Evolutionary conservation across 371 early-diverging fungal species (phyloP).

Genomic region (Encephalitozoon cuniculi): DNA sequence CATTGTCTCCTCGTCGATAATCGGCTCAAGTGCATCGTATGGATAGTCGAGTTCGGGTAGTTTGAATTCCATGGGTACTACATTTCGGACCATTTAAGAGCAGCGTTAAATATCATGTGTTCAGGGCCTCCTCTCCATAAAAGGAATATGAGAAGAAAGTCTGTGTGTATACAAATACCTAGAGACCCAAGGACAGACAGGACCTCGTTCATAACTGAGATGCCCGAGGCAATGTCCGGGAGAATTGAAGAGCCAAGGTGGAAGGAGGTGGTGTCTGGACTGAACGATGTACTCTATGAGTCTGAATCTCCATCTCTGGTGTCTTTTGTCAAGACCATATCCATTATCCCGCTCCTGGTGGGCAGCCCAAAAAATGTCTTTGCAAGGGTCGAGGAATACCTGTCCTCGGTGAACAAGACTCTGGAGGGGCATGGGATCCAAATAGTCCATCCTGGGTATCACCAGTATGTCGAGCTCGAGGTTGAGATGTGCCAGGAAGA

Average conservation of each 20-base stretch:
- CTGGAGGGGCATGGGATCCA: not conserved
- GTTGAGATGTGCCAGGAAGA: not conserved
- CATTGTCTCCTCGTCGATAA: conserved; percentile 74
- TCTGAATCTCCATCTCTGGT: not conserved
- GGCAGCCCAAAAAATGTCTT: not conserved
- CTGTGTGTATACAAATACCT: not conserved
- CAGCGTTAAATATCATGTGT: not conserved
- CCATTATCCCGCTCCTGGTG: not conserved
- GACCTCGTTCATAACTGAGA: not conserved
- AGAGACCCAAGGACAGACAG: not conserved
- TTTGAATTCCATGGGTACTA: conserved; percentile 9
- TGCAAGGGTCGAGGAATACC: not conserved
- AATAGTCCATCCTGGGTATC: not conserved
- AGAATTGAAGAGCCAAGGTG: not conserved
- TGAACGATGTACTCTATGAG: not conserved
- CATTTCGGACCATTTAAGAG: not conserved
- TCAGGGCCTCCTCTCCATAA: not conserved
- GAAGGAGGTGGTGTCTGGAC: not conserved
- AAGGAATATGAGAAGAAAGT: not conserved
- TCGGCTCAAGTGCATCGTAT: conserved; percentile 52
- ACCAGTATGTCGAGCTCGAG: conserved; percentile 4
- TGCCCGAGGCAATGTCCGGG: not conserved
- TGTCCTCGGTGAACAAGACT: not conserved
- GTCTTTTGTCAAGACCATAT: not conserved
- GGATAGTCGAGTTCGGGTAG: conserved; percentile 48